Evolutionary conservation across 176 grass and related monocot species (phyloP), one percentile per base, ranked within the genome.

Genomic region (Metroxylon sagu): DNA sequence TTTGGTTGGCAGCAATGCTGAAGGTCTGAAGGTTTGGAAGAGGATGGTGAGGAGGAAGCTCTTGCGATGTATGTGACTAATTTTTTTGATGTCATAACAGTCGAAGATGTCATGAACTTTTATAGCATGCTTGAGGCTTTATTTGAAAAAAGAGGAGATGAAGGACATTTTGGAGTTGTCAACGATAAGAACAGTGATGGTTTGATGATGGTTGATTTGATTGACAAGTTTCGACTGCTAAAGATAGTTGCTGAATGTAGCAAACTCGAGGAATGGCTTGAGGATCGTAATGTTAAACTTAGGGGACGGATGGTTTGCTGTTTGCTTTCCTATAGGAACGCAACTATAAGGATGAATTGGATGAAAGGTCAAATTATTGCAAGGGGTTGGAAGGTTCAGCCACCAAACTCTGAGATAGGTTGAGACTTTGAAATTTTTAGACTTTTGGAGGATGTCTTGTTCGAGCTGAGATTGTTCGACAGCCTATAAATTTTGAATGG

Each of bases 281-380:
- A 62, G 31, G 27, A 62, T 43, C 2, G 31, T 62, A 30, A 62
- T 62, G 60, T 62, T 62, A 19, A 48, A 30, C 1, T n/a, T n/a
- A n/a, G n/a, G n/a, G n/a, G n/a, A n/a, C n/a, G n/a, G n/a, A n/a
- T n/a, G n/a, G n/a, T n/a, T 39, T 39, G 7, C 5, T 6, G 12
- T 1, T 39, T 8, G 7, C 35, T 12, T 39, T 2, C 12, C 12
- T 39, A 39, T 39, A 10, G 1, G 7, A 39, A 10, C 6, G 2
- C 12, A 39, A 39, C 7, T 39, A 39, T 39, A 39, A 39, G 6
- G 7, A 12, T 39, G 8, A 39, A 39, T 8, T 12, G 8, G 35
- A 39, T 2, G 12, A 39, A 39, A 8, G 35, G 7, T 0, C 2
- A 12, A 1, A 8, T 10, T 39, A 10, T 39, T 2, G 12, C 2